These are phyloP conservation scores for Diaporthe eres DNA, from an alignment of 2,329 filamentous ascomycete species.

Conservation along the genomic window DNA sequence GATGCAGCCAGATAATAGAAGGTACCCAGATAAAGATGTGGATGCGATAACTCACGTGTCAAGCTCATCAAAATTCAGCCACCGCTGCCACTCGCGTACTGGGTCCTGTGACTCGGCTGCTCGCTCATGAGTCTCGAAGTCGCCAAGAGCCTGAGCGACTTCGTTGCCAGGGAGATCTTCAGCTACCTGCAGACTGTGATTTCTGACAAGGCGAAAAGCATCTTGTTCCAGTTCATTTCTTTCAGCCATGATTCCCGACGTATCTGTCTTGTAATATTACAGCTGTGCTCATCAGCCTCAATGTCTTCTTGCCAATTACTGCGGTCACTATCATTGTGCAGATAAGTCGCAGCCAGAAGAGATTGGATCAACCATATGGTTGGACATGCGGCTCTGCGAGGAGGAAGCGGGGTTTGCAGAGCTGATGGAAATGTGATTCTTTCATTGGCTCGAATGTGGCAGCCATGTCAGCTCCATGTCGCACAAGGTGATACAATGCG, in stretches of 20 bases:
- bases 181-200: not conserved
- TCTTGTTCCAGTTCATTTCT: not conserved
- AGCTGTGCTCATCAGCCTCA: not conserved
- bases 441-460: not conserved
- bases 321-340: not conserved
- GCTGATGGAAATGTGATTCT: not conserved
- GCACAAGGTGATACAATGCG: not conserved
- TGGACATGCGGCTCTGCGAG: not conserved
- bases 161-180: not conserved
- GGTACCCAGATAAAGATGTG: not conserved
- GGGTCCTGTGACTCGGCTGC: not conserved
- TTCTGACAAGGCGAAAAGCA: not conserved
- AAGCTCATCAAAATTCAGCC: not conserved
- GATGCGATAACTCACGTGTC: not conserved
- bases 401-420: not conserved
- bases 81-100: not conserved
- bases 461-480: not conserved
- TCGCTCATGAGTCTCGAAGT: not conserved
- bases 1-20: not conserved
- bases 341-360: not conserved
- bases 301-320: not conserved
- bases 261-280: not conserved
- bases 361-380: not conserved
- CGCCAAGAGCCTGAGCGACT: not conserved
- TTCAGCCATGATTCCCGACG: not conserved